phyloP scores from a whole-genome alignment of 805 yeast species.

The Metschnikowia colocasiae region DNA sequence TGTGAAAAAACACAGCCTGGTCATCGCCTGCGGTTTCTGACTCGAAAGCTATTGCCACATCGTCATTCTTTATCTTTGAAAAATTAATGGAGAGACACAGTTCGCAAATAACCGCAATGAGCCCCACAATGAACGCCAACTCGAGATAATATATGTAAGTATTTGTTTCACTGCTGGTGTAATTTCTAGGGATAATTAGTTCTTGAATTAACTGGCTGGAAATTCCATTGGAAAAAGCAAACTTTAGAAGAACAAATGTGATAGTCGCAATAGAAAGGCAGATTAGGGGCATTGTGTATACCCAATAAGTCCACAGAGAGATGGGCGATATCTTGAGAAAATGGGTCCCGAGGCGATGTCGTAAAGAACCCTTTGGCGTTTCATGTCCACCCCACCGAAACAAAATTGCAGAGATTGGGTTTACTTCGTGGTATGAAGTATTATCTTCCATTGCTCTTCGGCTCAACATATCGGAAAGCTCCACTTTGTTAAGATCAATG shows the following conservation, averaged over 20 bases:
- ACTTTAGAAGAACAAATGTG: background rate
- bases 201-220: background rate
- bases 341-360: conserved; percentile 28
- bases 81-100: background rate
- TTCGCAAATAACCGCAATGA: background rate
- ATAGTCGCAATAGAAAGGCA: conserved; percentile 6
- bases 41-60: conserved; percentile 1
- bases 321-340: conserved; percentile 13
- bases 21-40: conserved; percentile 2
- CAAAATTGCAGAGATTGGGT: conserved; percentile 24
- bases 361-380: conserved; percentile 20
- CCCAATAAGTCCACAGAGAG: conserved; percentile 13
- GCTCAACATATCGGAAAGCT: conserved; percentile 48
- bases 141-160: conserved; percentile 55
- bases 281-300: conserved; percentile 17
- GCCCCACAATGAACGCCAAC: conserved; percentile 42
- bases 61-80: background rate
- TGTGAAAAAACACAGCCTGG: background rate
- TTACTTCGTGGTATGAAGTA: conserved; percentile 26
- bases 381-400: conserved; percentile 16
- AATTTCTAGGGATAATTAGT: background rate
- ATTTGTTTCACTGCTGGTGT: conserved; percentile 2
- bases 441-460: conserved; percentile 16
- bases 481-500: conserved; percentile 63
- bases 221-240: background rate